Percentiles rank a stretch among this genome's conserved stretches.
These are phyloP conservation scores for Marasmius oreades DNA, from an alignment of 1,284 basidiomycete genomes.

Conservation along the genomic window DNA sequence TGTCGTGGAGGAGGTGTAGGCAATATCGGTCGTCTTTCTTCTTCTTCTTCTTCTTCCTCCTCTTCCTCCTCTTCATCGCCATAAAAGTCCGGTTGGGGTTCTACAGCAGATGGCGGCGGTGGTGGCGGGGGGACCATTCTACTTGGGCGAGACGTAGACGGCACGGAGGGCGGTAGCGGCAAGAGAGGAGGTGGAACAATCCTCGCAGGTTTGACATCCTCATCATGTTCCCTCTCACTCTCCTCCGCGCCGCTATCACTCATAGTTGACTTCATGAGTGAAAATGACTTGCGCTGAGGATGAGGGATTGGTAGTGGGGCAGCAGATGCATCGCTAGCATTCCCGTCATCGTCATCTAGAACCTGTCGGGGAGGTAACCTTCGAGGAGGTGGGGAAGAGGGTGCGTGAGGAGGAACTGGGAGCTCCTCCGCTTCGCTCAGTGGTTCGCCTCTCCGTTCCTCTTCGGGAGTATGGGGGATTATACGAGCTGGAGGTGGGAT, in stretches of 20 bases:
- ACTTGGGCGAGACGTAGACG: not conserved
- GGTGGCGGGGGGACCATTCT: not conserved
- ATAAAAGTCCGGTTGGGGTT: not conserved
- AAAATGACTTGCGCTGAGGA: slow-evolving; percentile 9
- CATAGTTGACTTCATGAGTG: slow-evolving; percentile 3
- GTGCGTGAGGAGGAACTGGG: not conserved
- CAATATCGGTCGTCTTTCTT: slow-evolving; percentile 12
- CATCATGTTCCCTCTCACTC: slow-evolving; percentile 9
- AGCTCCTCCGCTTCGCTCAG: not conserved
- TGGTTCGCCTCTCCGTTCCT: slow-evolving; percentile 1
- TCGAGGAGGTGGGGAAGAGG: slow-evolving; percentile 3
- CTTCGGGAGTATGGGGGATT: slow-evolving; percentile 6
- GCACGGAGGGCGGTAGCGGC: not conserved
- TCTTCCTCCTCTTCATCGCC: not conserved
- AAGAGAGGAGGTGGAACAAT: slow-evolving; percentile 7
- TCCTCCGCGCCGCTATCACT: not conserved
- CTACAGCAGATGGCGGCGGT: not conserved
- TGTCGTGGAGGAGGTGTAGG: slow-evolving; percentile 13
- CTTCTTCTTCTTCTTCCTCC: slow-evolving; percentile 7
- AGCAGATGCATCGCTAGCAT: slow-evolving; percentile 9
- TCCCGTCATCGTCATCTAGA: slow-evolving; percentile 12
- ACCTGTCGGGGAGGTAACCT: slow-evolving; percentile 9
- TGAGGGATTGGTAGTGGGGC: slow-evolving; percentile 19
- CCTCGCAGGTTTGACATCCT: slow-evolving; percentile 11
- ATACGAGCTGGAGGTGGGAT: slow-evolving; percentile 19